phyloP scores from a whole-genome alignment of 306 rosid species.

The Gastrolobium bilobum region DNA sequence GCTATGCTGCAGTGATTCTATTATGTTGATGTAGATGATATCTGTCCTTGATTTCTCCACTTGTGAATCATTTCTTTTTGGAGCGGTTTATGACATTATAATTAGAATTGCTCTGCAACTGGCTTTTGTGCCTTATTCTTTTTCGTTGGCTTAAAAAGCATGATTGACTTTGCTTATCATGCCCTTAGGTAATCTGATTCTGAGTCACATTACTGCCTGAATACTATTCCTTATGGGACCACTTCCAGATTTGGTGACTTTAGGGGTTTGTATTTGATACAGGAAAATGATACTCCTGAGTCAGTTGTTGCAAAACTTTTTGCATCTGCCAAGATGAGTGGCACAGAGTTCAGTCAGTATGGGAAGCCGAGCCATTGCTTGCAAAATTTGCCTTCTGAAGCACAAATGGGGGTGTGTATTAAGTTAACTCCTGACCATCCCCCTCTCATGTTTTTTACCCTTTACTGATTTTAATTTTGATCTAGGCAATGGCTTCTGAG shows the following conservation, averaged over 20 bases:
- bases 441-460: constrained; percentile 20
- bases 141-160: constrained; percentile 30
- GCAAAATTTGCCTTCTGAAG: constrained; percentile 84
- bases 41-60: constrained; percentile 11
- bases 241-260: constrained; percentile 17
- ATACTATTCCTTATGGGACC: constrained; percentile 17
- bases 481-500: constrained; percentile 88
- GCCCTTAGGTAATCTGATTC: neutral
- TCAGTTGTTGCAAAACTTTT: constrained; percentile 88
- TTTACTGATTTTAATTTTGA: constrained; percentile 49
- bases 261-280: constrained; percentile 44
- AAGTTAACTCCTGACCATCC: constrained; percentile 3
- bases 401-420: constrained; percentile 68
- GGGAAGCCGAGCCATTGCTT: constrained; percentile 70
- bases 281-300: constrained; percentile 89
- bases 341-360: constrained; percentile 60
- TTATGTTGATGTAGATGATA: constrained; percentile 13
- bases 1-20: neutral
- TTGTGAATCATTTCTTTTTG: constrained; percentile 25
- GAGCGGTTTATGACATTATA: neutral
- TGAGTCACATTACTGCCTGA: neutral
- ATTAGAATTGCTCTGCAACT: constrained; percentile 19
- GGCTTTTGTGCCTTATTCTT: neutral
- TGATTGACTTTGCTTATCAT: constrained; percentile 8
- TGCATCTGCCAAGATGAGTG: constrained; percentile 68